Evolutionary conservation across 441 rosid species (phyloP), one percentile per base, ranked within the genome.

Genomic region (Gossypium davidsonii): DNA sequence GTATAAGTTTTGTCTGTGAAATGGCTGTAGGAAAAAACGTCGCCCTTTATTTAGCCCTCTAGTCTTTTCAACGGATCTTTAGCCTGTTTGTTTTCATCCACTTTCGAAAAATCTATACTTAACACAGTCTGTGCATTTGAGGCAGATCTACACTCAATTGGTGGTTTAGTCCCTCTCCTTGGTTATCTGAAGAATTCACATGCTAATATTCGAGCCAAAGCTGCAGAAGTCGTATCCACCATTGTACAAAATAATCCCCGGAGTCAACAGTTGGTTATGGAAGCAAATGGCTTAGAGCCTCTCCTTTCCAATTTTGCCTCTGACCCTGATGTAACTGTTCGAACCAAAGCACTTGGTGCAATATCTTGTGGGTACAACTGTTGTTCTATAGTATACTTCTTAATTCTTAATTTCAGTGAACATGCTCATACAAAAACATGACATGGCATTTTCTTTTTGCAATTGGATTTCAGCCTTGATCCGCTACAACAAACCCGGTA

Each of bases 201-300:
- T 78, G 87, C 91, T 52, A 91, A 88, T 65, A 83, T 91, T 67
- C 88, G 99, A 18, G 98, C 98, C 6, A 95, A 95, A 84, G 97
- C 98, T 76, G 97, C 97, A 2, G 98, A 93, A 21, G 97, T 95
- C 34, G 88, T 95, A 3, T 83, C 86, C 71, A 94, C 98, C n/a
- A 81, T 94, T 31, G 97, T 91, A 65, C 99, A 95, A 87, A 95
- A 93, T 82, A 95, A 93, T 82, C 97, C 97, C 53, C 81, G 77
- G 62, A 85, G 99, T 78, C 99, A 95, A 83, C 93, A 89, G 62
- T 77, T 95, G 64, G 97, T 93, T 74, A 93, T 93, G 97, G 98
- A 93, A 78, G 95, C 94, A 74, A 95, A 90, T 82, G 98, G 98
- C 70, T 76, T 95, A 23, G 96, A 89, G 77, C 86, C 85, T 49